These are phyloP conservation scores for Phylloporus rhodoxanthus DNA, from an alignment of 768 basidiomycete species.

Conservation along the genomic window DNA sequence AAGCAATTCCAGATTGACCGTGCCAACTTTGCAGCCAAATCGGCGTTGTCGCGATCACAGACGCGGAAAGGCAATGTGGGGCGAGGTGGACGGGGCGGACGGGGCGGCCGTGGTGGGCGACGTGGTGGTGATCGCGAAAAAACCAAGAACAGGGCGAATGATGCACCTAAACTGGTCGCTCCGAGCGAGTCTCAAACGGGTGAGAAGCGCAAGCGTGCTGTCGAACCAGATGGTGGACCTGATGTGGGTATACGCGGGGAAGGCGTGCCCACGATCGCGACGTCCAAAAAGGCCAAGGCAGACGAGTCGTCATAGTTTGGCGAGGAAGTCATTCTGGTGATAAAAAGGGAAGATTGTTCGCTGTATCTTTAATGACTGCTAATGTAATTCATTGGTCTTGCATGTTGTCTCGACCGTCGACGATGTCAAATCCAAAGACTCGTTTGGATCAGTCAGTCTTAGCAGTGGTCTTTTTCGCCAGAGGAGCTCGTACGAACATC, in stretches of 20 bases:
- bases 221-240: slow-evolving; percentile 75
- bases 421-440: no score
- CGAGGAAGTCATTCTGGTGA: neutral
- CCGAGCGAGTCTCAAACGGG: slow-evolving; percentile 45
- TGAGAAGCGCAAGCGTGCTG: slow-evolving; percentile 70
- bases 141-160: slow-evolving; percentile 11
- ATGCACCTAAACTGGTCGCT: slow-evolving; percentile 17
- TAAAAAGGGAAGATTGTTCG: neutral
- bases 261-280: slow-evolving; percentile 44
- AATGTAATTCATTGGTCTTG: neutral
- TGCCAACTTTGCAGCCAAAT: slow-evolving; percentile 61
- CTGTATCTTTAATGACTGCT: slow-evolving; percentile 1
- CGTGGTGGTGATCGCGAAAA: slow-evolving; percentile 22
- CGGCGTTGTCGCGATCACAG: slow-evolving; percentile 36
- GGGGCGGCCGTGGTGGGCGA: slow-evolving; percentile 33
- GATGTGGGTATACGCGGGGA: slow-evolving; percentile 61
- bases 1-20: slow-evolving; percentile 70
- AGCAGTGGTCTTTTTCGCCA: no score
- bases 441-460: no score
- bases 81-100: slow-evolving; percentile 44
- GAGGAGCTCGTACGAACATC: no score
- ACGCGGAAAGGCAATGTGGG: slow-evolving; percentile 32
- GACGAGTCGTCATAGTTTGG: slow-evolving; percentile 26
- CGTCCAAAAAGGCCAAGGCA: slow-evolving; percentile 38
- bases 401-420: neutral